Evolutionary conservation across 2,329 filamentous ascomycete species (phyloP).

Genomic region (Neofusicoccum umdonicola): DNA sequence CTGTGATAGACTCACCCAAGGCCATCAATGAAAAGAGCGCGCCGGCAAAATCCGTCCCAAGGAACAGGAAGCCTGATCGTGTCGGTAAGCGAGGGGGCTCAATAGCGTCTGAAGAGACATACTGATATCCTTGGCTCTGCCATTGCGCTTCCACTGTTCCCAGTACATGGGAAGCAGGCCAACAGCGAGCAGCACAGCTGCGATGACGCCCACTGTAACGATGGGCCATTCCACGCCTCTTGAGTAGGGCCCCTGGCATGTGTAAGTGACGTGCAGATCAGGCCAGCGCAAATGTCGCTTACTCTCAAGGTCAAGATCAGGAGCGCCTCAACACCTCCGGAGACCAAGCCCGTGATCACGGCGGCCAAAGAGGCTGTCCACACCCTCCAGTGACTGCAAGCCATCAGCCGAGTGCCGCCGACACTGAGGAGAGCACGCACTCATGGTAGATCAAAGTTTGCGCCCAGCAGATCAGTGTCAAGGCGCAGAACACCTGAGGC

Average conservation of each 20-base stretch:
- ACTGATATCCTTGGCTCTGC: slow-evolving; percentile 62
- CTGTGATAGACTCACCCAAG: slow-evolving; percentile 44
- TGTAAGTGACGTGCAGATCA: background rate
- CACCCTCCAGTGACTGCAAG: slow-evolving; percentile 44
- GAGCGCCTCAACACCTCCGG: slow-evolving; percentile 55
- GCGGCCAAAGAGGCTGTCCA: slow-evolving; percentile 49
- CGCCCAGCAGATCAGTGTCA: slow-evolving; percentile 52
- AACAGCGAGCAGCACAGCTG: slow-evolving; percentile 55
- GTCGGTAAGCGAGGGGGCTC: background rate
- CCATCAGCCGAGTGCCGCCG: slow-evolving; percentile 23
- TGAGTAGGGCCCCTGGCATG: slow-evolving; percentile 51
- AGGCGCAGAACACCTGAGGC: slow-evolving; percentile 52
- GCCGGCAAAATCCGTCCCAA: slow-evolving; percentile 59
- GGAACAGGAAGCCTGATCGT: slow-evolving; percentile 51
- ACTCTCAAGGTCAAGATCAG: slow-evolving; percentile 59
- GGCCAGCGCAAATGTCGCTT: slow-evolving; percentile 20
- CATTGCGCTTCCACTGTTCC: slow-evolving; percentile 61
- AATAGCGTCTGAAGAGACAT: slow-evolving; percentile 20
- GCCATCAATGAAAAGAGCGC: slow-evolving; percentile 65
- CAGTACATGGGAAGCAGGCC: slow-evolving; percentile 62
- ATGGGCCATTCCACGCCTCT: slow-evolving; percentile 55
- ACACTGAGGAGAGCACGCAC: slow-evolving; percentile 27
- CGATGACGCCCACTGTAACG: slow-evolving; percentile 57
- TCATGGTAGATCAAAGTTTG: slow-evolving; percentile 54
- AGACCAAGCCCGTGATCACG: slow-evolving; percentile 41